Evolutionary conservation across 345 rosid genomes (phyloP), one percentile per base, ranked within the genome.

Genomic region (Cardamine resedifolia): DNA sequence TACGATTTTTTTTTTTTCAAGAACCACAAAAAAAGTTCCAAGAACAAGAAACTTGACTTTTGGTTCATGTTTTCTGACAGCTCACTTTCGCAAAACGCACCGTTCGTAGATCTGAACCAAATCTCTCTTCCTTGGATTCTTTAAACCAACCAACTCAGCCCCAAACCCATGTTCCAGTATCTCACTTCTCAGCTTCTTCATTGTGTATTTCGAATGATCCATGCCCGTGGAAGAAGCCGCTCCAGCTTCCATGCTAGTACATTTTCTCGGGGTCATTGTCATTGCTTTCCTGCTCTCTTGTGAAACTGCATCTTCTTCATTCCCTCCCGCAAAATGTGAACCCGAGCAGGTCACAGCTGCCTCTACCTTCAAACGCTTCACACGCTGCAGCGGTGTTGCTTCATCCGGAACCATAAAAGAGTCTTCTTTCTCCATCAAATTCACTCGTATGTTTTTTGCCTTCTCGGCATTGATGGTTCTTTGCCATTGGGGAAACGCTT

Each of bases 71-170:
- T 10, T 14, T 9, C n/a, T 15, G 19, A 34, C 12, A 50, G 34
- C 49, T 79, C 36, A 79, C 31, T 45, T 78, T 18, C 78, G 31
- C 55, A 81, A 71, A 52, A 85, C 58, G 6, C 70, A 69, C 6
- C 74, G 79, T 63, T 77, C 67, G 33, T 78, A 85, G 10, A 77
- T 64, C 59, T 73, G 77, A 65, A 82, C 59, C 51, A 82, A 39
- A 30, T 72, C 86, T 57, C 71, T 82, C 86, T 79, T 82, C 59
- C 67, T 81, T 18, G 83, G 80, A 69, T 71, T 59, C 77, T 66
- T 82, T 57, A 80, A 64, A 59, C 64, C 73, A 31, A 68, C 81
- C 56, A 85, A 59, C 73, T 82, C 80, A 3, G 65, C 69, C 21
- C 79, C 81, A 41, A 80, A 85, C 27, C 85, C 83, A 18, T 61